Conservation (phyloP, 176 grass and related monocot species). For the Juncus effusus region DNA sequence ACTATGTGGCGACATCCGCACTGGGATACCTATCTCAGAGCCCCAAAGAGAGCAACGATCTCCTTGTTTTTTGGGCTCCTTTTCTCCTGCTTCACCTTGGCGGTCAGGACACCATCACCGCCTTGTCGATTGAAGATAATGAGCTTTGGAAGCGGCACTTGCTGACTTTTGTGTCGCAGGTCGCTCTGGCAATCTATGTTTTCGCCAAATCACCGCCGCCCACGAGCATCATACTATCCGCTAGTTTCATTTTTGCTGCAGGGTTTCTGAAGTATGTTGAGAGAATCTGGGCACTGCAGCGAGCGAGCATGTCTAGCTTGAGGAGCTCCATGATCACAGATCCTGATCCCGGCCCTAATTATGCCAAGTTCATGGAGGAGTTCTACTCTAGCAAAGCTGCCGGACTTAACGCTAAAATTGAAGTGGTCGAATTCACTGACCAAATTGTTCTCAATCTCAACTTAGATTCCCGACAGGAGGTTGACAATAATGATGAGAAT, state of each 20-base stretch:
- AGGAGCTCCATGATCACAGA: constrained; percentile 47
- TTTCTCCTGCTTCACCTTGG: constrained; percentile 77
- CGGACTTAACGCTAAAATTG: constrained; percentile 37
- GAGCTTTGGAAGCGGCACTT: constrained; percentile 47
- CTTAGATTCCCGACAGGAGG: no score
- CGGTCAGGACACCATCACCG: constrained; percentile 59
- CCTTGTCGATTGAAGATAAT: constrained; percentile 39
- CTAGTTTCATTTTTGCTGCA: constrained; percentile 45
- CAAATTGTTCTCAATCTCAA: no score
- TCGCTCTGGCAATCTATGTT: constrained; percentile 43
- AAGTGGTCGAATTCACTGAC: no score
- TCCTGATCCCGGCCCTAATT: constrained; percentile 55
- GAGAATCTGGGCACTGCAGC: constrained; percentile 46
- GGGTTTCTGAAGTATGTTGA: constrained; percentile 49
- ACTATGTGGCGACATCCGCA: constrained; percentile 30
- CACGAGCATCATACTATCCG: constrained; percentile 8
- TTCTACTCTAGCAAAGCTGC: constrained; percentile 47
- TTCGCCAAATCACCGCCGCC: constrained; percentile 42
- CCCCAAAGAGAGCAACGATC: neutral
- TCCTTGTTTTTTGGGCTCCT: constrained; percentile 18
- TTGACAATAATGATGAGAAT: no score
- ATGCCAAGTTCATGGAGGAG: constrained; percentile 75
- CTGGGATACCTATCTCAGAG: constrained; percentile 38
- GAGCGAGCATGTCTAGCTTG: constrained; percentile 51
- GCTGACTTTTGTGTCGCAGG: constrained; percentile 40